Percentiles rank a stretch among this genome's conserved stretches.
Evolutionary conservation across 148 eudicot species (phyloP).

Genomic region (Camellia sinensis): DNA sequence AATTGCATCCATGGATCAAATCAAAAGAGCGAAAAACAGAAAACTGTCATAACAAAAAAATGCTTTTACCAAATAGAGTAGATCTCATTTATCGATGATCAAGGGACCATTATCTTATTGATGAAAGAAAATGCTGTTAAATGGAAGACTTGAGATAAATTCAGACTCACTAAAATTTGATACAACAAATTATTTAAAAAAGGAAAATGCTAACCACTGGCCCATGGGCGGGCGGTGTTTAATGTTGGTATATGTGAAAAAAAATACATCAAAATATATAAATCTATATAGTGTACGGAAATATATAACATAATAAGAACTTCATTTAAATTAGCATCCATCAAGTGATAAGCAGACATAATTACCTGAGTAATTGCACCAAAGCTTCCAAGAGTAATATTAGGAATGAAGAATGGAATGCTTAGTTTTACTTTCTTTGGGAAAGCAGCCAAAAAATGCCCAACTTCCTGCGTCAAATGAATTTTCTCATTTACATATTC

Average conservation of each 20-base stretch:
- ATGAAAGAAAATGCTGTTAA: too few species aligned
- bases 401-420: constrained; percentile 95
- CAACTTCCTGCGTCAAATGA: constrained; percentile 77
- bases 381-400: constrained; percentile 96
- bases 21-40: neutral
- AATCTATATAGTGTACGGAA: too few species aligned
- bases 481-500: constrained; percentile 34
- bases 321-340: neutral
- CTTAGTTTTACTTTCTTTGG: constrained; percentile 89
- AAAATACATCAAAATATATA: too few species aligned
- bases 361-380: constrained; percentile 97
- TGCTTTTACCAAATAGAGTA: neutral
- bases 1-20: neutral
- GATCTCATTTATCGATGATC: neutral
- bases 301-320: neutral
- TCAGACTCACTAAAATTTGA: neutral
- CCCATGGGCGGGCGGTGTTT: too few species aligned
- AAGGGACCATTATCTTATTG: neutral
- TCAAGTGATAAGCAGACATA: neutral
- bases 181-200: neutral
- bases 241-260: too few species aligned
- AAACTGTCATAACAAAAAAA: neutral
- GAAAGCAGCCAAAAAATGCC: constrained; percentile 89
- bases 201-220: too few species aligned
- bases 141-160: neutral